Evolutionary conservation across 148 eudicot genomes (phyloP).

Genomic region (Rhododendron ferrugineum): DNA sequence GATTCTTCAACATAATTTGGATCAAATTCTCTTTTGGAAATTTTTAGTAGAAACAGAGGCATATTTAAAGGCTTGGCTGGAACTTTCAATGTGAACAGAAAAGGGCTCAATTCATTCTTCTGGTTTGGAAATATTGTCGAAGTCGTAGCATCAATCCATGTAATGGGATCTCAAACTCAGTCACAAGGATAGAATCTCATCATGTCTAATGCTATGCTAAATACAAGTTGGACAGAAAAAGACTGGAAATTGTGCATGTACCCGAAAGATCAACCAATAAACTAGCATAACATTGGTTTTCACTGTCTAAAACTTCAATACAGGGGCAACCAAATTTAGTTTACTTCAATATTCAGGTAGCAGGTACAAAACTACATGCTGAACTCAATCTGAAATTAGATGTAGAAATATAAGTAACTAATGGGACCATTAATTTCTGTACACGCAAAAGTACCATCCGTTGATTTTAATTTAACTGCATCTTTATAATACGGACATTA

Average conservation of each 20-base stretch:
- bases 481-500: too few species aligned
- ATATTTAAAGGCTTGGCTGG: neutral
- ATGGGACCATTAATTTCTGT: neutral
- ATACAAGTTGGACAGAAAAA: neutral
- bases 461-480: conserved; percentile 3
- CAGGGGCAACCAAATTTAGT: neutral
- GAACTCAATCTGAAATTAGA: neutral
- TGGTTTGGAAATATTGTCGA: neutral
- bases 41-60: neutral
- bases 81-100: neutral
- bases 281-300: too few species aligned
- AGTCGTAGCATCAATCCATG: neutral
- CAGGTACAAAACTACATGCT: neutral
- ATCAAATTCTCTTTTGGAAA: neutral
- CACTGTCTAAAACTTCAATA: conserved; percentile 3
- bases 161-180: neutral
- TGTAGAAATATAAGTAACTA: neutral
- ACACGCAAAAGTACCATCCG: neutral
- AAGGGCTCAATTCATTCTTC: neutral
- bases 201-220: neutral
- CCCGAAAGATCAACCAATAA: neutral
- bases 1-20: neutral
- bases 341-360: neutral
- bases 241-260: neutral
- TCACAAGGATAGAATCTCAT: neutral